A percentile compares a stretch with the other conserved stretches of the same genome.
These are phyloP conservation scores for Gossypium ekmanianum DNA, from an alignment of 345 rosid genomes.

Conservation along the genomic window DNA sequence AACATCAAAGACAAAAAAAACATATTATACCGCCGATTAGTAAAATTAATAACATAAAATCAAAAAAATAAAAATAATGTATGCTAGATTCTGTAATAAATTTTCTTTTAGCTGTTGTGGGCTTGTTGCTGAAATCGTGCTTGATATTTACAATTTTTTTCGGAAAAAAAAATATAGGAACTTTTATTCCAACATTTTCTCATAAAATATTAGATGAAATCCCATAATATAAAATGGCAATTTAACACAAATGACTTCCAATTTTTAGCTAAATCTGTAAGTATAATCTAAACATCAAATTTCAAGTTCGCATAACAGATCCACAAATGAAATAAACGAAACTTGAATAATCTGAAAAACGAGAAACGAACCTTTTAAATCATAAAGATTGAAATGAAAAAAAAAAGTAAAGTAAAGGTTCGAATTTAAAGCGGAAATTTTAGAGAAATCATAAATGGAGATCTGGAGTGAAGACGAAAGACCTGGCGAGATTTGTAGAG, in stretches of 20 bases:
- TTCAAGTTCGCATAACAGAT: not conserved
- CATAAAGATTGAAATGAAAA: not conserved
- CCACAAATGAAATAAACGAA: not conserved
- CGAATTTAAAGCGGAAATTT: not conserved
- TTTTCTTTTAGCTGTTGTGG: not conserved
- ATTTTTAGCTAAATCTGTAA: not conserved
- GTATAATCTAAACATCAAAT: not conserved
- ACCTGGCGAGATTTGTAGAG: conserved; percentile 83
- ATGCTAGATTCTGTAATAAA: not conserved
- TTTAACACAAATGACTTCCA: not conserved
- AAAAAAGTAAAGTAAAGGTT: not conserved
- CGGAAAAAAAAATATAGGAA: not conserved
- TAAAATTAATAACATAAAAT: conserved; percentile 8
- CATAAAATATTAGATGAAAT: not conserved
- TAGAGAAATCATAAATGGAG: not conserved
- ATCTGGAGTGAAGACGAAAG: not conserved
- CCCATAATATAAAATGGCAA: too few species aligned
- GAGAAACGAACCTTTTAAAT: not conserved
- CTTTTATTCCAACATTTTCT: not conserved
- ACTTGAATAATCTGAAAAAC: not conserved
- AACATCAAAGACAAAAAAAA: not conserved
- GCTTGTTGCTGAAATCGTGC: not conserved
- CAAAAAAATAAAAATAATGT: not conserved
- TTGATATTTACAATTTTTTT: conserved; percentile 4
- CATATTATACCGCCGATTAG: not conserved